phyloP scores from a whole-genome alignment of 441 rosid species.

The Adansonia rubrostipa region DNA sequence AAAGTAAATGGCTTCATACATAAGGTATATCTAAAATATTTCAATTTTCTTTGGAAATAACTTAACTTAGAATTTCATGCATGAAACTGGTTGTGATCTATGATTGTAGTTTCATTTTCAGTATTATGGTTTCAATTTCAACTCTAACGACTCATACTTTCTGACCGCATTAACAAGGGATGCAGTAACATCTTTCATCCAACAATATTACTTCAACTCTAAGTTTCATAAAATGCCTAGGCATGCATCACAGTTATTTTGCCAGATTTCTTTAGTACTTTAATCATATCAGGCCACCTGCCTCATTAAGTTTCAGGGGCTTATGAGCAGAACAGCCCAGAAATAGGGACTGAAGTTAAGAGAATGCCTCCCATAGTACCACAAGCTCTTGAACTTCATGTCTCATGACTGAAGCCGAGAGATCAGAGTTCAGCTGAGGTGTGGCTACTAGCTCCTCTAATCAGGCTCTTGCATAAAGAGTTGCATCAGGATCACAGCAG shows the following conservation, averaged over 20 bases:
- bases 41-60: not conserved
- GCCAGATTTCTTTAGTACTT: not conserved
- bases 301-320: not conserved
- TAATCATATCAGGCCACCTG: not conserved
- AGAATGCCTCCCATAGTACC: constrained; percentile 8
- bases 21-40: not conserved
- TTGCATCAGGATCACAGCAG: constrained; percentile 12
- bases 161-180: not conserved
- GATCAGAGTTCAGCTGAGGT: not conserved
- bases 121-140: not conserved
- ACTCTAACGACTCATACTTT: constrained; percentile 16
- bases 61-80: not conserved
- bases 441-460: not conserved
- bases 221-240: constrained; percentile 4
- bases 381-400: not conserved
- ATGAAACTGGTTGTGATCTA: not conserved
- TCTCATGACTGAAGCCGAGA: not conserved
- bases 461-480: not conserved
- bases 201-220: not conserved
- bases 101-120: constrained; percentile 21
- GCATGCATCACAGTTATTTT: constrained; percentile 11
- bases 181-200: constrained; percentile 8
- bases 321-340: not conserved
- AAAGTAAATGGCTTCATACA: not conserved
- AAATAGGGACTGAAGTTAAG: not conserved